A percentile compares a stretch with the other conserved stretches of the same genome.
phyloP scores from a whole-genome alignment of 371 early-diverging fungal genomes.

The Parasitella parasitica region DNA sequence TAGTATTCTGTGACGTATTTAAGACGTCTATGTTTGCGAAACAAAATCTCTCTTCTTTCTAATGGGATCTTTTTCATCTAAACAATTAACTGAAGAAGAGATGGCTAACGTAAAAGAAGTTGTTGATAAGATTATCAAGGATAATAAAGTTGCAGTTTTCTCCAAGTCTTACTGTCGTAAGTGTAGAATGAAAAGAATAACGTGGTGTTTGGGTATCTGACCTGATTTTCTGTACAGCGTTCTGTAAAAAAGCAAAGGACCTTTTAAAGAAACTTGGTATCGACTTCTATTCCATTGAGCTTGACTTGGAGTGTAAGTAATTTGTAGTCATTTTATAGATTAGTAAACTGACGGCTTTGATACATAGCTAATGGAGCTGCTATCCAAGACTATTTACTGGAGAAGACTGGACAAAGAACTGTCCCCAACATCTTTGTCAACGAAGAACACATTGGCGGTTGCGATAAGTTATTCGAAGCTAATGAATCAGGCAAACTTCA shows the following conservation, averaged over 20 bases:
- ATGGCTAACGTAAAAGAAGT: conserved; percentile 24
- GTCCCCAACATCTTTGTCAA: conserved; percentile 91
- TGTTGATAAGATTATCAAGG: conserved; percentile 31
- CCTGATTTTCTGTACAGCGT: conserved; percentile 32
- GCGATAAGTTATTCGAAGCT: conserved; percentile 58
- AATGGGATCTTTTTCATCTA: conserved; percentile 12
- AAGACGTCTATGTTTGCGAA: neutral
- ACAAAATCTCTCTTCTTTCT: neutral
- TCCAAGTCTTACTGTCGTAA: conserved; percentile 81
- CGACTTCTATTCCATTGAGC: conserved; percentile 49
- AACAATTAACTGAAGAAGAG: conserved; percentile 22
- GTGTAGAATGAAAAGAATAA: neutral
- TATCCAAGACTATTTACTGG: conserved; percentile 69
- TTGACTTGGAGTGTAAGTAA: conserved; percentile 38
- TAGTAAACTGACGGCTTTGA: neutral
- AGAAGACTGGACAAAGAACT: conserved; percentile 77
- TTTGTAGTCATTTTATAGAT: neutral
- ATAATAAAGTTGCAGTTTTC: conserved; percentile 58
- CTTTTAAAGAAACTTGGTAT: conserved; percentile 40
- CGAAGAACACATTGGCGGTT: conserved; percentile 79
- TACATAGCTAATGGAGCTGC: conserved; percentile 57
- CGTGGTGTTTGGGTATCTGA: neutral
- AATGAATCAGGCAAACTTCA: conserved; percentile 56
- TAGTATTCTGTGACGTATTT: neutral
- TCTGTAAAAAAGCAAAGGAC: conserved; percentile 71